phyloP scores from a whole-genome alignment of 495 filamentous ascomycete genomes.

The Hyphodiscus hymeniophilus region DNA sequence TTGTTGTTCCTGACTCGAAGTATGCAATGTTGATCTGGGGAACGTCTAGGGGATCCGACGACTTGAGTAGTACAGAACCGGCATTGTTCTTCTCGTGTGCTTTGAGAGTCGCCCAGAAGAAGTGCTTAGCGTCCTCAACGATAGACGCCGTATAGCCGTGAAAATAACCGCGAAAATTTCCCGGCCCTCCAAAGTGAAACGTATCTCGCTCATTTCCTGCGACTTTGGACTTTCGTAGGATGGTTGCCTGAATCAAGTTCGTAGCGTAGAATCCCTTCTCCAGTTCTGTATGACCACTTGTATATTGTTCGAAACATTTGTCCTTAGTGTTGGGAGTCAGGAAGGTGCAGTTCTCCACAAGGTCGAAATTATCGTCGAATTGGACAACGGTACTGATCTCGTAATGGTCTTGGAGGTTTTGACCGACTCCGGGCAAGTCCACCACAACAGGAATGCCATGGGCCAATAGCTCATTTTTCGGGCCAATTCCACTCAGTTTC shows the following conservation, averaged over 20 bases:
- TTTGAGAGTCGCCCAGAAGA: slow-evolving; percentile 1
- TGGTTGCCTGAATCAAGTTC: slow-evolving; percentile 36
- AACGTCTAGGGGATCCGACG: slow-evolving; percentile 42
- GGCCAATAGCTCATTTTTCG: slow-evolving; percentile 35
- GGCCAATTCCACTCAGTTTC: slow-evolving; percentile 56
- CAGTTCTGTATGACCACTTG: slow-evolving; percentile 8
- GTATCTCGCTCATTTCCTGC: background rate
- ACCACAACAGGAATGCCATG: slow-evolving; percentile 43
- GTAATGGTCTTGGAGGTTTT: slow-evolving; percentile 58
- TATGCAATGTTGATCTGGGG: slow-evolving; percentile 47
- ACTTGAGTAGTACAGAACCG: slow-evolving; percentile 34
- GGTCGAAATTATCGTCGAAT: slow-evolving; percentile 31
- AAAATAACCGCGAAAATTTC: background rate
- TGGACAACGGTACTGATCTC: slow-evolving; percentile 40
- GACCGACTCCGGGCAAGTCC: slow-evolving; percentile 53
- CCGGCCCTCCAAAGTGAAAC: background rate
- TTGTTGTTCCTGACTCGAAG: slow-evolving; percentile 6
- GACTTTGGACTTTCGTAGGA: slow-evolving; percentile 36
- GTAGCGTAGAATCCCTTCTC: slow-evolving; percentile 39
- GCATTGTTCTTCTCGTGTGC: background rate
- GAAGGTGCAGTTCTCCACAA: slow-evolving; percentile 41
- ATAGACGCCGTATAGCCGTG: background rate
- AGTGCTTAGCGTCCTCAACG: background rate
- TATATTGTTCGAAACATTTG: slow-evolving; percentile 32
- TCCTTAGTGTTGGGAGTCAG: background rate